These are phyloP conservation scores for Sphagnum tenellum DNA, from an alignment of 225 moss, liverwort and hornwort genomes.

Conservation along the genomic window DNA sequence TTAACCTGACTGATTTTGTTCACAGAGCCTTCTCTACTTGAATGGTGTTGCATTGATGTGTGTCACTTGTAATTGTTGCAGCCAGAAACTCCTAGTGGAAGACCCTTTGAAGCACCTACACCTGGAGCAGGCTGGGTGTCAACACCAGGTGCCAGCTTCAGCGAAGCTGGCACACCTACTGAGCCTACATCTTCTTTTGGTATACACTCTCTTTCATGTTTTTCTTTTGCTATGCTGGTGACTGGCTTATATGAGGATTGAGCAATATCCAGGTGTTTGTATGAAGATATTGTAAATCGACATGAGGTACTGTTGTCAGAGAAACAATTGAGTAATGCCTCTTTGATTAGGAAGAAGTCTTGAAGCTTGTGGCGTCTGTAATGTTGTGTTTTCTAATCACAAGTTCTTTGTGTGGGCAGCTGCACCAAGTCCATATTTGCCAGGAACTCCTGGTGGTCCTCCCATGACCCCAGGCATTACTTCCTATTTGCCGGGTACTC, in stretches of 20 bases:
- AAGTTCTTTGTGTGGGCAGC: slow-evolving; percentile 32
- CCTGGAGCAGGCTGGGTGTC: slow-evolving; percentile 77
- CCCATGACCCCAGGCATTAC: slow-evolving; percentile 98
- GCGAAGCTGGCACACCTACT: slow-evolving; percentile 86
- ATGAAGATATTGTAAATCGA: too few species aligned
- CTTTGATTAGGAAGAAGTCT: too few species aligned
- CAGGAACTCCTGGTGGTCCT: slow-evolving; percentile 88
- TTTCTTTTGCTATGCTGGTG: neutral
- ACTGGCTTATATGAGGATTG: neutral
- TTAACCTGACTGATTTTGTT: too few species aligned
- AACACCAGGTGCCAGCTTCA: slow-evolving; percentile 81
- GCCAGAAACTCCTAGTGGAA: slow-evolving; percentile 87
- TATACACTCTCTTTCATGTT: slow-evolving; percentile 3
- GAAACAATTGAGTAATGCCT: too few species aligned
- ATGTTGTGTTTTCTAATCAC: slow-evolving; percentile 1
- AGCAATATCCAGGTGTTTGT: too few species aligned
- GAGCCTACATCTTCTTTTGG: slow-evolving; percentile 69
- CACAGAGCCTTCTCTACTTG: too few species aligned
- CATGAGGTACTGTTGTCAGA: too few species aligned
- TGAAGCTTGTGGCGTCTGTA: neutral
- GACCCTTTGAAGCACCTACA: slow-evolving; percentile 73
- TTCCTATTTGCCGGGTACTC: slow-evolving; percentile 77
- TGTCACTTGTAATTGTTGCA: slow-evolving; percentile 8
- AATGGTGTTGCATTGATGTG: neutral
- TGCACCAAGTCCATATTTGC: slow-evolving; percentile 85